Evolutionary conservation across 2,329 filamentous ascomycete genomes (phyloP).

Genomic region (Hymenoscyphus albidus): DNA sequence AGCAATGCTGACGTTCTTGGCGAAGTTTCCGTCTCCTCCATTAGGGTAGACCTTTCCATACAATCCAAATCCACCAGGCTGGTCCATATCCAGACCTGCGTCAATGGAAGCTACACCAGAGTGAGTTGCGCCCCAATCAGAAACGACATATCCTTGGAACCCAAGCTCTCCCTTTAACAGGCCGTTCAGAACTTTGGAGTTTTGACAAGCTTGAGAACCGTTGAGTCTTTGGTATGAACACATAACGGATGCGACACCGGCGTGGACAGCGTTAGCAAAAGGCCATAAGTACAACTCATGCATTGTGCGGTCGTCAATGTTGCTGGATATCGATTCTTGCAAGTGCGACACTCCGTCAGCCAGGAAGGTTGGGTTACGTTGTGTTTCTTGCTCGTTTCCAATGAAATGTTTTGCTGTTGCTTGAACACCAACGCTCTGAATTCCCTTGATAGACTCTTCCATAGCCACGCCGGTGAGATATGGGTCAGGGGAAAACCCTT

Average conservation of each 20-base stretch:
- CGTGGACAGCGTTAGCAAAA: constrained; percentile 72
- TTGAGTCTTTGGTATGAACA: constrained; percentile 75
- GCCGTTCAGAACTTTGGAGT: constrained; percentile 74
- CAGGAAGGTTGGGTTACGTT: constrained; percentile 29
- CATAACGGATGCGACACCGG: constrained; percentile 77
- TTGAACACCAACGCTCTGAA: constrained; percentile 48
- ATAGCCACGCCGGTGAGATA: constrained; percentile 53
- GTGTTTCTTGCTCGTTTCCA: constrained; percentile 68
- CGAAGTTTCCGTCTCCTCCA: constrained; percentile 16
- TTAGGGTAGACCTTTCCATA: constrained; percentile 51
- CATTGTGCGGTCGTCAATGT: constrained; percentile 70
- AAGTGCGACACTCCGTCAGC: constrained; percentile 33
- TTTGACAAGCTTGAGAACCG: constrained; percentile 64
- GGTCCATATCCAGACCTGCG: constrained; percentile 68
- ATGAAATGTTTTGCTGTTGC: constrained; percentile 55
- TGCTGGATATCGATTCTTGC: constrained; percentile 64
- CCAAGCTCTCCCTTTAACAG: constrained; percentile 80
- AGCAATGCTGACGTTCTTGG: constrained; percentile 45
- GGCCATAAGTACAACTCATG: constrained; percentile 83
- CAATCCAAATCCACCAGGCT: constrained; percentile 52
- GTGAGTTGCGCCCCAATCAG: constrained; percentile 80
- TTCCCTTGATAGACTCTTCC: constrained; percentile 55
- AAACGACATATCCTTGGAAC: constrained; percentile 77
- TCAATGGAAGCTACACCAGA: constrained; percentile 73
- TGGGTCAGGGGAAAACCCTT: constrained; percentile 34